Evolutionary conservation across 305 asterid species (phyloP).

Genomic region (Monarda citriodora): DNA sequence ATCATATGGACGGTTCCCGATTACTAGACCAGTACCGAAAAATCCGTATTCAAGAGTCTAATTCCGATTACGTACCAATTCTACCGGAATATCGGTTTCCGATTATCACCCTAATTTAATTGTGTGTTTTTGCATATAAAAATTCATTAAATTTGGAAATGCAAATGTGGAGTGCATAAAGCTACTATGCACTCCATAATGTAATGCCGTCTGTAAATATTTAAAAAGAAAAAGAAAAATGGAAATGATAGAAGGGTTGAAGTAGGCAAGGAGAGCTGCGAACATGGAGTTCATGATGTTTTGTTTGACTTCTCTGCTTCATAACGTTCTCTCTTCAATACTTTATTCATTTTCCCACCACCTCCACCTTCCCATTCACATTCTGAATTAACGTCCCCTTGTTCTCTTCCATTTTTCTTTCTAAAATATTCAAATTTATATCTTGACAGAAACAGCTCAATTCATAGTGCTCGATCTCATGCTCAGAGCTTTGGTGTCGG

Average conservation of each 20-base stretch:
- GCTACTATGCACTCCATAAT: too few species aligned
- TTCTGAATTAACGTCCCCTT: constrained; percentile 2
- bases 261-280: constrained; percentile 19
- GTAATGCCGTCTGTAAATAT: too few species aligned
- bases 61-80: too few species aligned
- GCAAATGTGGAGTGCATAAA: background rate
- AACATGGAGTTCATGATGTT: constrained; percentile 67
- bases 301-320: constrained; percentile 50
- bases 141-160: too few species aligned
- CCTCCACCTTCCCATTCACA: constrained; percentile 23
- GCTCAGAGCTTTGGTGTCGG: constrained; percentile 27
- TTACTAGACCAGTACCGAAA: too few species aligned
- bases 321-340: constrained; percentile 23
- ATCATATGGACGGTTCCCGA: too few species aligned
- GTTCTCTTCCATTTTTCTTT: background rate
- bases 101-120: too few species aligned
- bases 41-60: too few species aligned
- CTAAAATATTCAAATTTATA: background rate
- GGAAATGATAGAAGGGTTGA: constrained; percentile 12
- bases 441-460: constrained; percentile 25
- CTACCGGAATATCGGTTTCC: too few species aligned
- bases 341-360: constrained; percentile 17
- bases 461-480: constrained; percentile 24
- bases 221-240: background rate
- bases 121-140: too few species aligned